Conservation (phyloP, 2,329 filamentous ascomycete species). For the Fonsecaea multimorphosa region DNA sequence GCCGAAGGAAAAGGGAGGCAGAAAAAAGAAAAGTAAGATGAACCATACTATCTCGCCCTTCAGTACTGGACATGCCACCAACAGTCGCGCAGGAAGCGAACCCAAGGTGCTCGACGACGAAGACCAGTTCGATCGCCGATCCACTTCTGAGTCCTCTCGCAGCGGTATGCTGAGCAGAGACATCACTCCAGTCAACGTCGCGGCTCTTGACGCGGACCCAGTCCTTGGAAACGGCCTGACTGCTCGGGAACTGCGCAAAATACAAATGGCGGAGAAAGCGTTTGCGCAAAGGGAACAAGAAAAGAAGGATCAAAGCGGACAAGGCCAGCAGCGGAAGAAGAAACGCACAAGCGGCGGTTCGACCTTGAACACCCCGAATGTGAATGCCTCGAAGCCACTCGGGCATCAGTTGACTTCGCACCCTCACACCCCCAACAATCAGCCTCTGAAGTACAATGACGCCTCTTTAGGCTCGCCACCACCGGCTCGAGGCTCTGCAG, state of each 20-base stretch:
- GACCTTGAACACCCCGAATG: slow-evolving; percentile 57
- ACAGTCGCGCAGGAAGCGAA: slow-evolving; percentile 67
- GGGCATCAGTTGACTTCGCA: slow-evolving; percentile 26
- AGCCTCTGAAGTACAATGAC: slow-evolving; percentile 19
- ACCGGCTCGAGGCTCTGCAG: slow-evolving; percentile 37
- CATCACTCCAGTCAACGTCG: slow-evolving; percentile 63
- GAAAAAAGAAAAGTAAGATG: slow-evolving; percentile 57
- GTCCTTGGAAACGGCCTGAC: slow-evolving; percentile 60
- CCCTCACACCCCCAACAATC: slow-evolving; percentile 28
- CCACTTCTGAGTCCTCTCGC: slow-evolving; percentile 62
- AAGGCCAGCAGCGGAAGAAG: slow-evolving; percentile 59
- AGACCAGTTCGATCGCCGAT: slow-evolving; percentile 62
- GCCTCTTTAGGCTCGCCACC: slow-evolving; percentile 46
- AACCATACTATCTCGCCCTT: slow-evolving; percentile 59
- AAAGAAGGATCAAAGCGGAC: slow-evolving; percentile 50
- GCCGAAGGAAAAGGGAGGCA: slow-evolving; percentile 52
- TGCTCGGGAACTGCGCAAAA: slow-evolving; percentile 66
- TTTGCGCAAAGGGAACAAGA: slow-evolving; percentile 67
- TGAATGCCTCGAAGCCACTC: slow-evolving; percentile 41
- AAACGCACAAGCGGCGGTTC: slow-evolving; percentile 64
- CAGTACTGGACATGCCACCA: slow-evolving; percentile 59
- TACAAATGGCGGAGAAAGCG: slow-evolving; percentile 67
- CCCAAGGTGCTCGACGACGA: slow-evolving; percentile 61
- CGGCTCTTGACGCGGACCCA: slow-evolving; percentile 50
- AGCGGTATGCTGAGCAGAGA: slow-evolving; percentile 65